These are phyloP conservation scores for Aureobasidium mangrovei DNA, from an alignment of 2,329 filamentous ascomycete species.

Conservation along the genomic window DNA sequence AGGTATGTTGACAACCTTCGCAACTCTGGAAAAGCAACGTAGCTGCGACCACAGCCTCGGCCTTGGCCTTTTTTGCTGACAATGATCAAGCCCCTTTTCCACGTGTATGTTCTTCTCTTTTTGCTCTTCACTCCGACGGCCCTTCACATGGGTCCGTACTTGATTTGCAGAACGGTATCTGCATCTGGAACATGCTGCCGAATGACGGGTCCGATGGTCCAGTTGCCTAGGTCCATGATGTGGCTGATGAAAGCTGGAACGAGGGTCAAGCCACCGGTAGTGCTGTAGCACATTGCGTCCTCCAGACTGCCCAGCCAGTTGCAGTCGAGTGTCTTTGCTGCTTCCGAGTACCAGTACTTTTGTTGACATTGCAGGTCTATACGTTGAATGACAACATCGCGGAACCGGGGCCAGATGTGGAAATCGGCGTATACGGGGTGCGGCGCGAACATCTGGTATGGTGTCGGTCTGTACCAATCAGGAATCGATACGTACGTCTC, in stretches of 20 bases:
- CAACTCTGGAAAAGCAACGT: too few relatives aligned
- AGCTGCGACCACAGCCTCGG: too few relatives aligned
- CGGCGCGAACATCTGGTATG: constrained; percentile 52
- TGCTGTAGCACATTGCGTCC: background rate
- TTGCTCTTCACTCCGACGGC: background rate
- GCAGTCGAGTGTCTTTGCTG: constrained; percentile 1
- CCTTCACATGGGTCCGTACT: background rate
- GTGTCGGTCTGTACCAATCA: constrained; percentile 57
- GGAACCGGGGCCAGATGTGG: constrained; percentile 9
- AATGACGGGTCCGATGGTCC: constrained; percentile 5
- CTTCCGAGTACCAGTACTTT: constrained; percentile 5
- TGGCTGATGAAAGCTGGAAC: background rate
- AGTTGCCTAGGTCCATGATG: constrained; percentile 4
- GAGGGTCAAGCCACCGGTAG: background rate
- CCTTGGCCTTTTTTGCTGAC: too few relatives aligned
- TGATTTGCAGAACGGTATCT: constrained; percentile 6
- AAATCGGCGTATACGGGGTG: constrained; percentile 44
- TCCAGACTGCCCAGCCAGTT: constrained; percentile 1
- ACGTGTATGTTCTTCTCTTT: background rate
- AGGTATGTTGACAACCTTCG: too few relatives aligned
- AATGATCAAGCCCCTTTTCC: too few relatives aligned
- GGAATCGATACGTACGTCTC: constrained; percentile 72
- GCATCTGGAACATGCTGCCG: constrained; percentile 10
- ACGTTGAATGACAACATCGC: constrained; percentile 7
- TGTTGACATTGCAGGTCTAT: constrained; percentile 4